Evolutionary conservation across 176 grass and related monocot species (phyloP).

Genomic region (Cenchrus purpureus): DNA sequence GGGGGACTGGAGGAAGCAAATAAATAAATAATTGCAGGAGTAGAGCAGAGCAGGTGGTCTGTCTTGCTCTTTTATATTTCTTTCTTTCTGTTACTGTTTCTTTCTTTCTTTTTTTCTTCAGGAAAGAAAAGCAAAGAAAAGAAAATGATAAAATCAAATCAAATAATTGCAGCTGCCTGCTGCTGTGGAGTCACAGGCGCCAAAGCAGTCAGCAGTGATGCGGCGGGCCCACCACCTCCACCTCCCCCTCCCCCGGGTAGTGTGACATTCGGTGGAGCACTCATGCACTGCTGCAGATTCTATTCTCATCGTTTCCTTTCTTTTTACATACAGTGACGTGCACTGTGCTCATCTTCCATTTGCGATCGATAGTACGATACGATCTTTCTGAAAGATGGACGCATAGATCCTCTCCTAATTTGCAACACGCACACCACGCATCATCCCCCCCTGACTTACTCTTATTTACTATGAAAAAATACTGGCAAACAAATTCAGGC

Average conservation of each 20-base stretch:
- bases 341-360: neutral
- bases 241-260: no score
- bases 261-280: slow-evolving; percentile 2
- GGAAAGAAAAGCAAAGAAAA: neutral
- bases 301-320: neutral
- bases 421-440: neutral
- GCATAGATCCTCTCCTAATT: neutral
- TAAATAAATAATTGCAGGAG: neutral
- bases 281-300: neutral
- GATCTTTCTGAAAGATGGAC: neutral
- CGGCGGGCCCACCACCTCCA: neutral
- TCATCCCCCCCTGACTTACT: no score
- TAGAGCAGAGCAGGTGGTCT: no score
- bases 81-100: no score
- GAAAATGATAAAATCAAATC: no score
- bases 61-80: no score
- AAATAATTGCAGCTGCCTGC: no score
- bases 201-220: neutral
- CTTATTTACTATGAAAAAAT: no score
- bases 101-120: neutral
- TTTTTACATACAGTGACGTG: neutral
- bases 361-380: no score
- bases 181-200: no score
- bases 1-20: neutral
- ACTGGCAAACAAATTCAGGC: no score